phyloP scores from a whole-genome alignment of 306 rosid genomes.

The Mimosa pudica region DNA sequence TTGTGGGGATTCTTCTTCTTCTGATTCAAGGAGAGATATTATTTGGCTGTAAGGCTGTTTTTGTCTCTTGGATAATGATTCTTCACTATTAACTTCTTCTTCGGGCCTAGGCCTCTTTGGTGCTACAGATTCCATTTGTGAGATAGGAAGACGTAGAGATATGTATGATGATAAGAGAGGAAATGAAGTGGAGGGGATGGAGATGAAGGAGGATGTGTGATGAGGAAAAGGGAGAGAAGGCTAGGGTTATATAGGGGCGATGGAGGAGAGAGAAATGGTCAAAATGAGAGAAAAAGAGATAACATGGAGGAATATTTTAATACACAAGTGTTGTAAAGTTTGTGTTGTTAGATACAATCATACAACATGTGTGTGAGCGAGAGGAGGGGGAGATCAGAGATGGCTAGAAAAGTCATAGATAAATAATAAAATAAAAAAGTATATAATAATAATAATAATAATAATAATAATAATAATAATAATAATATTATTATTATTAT shows the following conservation, averaged over 20 bases:
- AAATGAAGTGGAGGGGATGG: background rate
- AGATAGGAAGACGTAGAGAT: background rate
- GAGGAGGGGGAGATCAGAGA: background rate
- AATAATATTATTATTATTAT: too few species aligned
- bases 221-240: background rate
- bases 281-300: constrained; percentile 33
- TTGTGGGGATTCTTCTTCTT: constrained; percentile 63
- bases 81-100: constrained; percentile 40
- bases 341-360: constrained; percentile 7
- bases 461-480: too few species aligned
- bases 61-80: constrained; percentile 50
- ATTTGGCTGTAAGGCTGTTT: constrained; percentile 60
- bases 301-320: constrained; percentile 31
- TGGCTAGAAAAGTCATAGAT: background rate
- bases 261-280: constrained; percentile 42
- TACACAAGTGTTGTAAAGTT: background rate
- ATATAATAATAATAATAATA: too few species aligned
- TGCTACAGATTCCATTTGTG: constrained; percentile 39
- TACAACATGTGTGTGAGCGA: background rate
- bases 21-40: constrained; percentile 71
- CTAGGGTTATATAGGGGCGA: background rate
- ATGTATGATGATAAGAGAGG: background rate
- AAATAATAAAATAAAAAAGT: background rate
- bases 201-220: background rate
- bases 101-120: constrained; percentile 60